These are phyloP conservation scores for Mycena leptocephala DNA, from an alignment of 768 basidiomycete genomes.

Conservation along the genomic window DNA sequence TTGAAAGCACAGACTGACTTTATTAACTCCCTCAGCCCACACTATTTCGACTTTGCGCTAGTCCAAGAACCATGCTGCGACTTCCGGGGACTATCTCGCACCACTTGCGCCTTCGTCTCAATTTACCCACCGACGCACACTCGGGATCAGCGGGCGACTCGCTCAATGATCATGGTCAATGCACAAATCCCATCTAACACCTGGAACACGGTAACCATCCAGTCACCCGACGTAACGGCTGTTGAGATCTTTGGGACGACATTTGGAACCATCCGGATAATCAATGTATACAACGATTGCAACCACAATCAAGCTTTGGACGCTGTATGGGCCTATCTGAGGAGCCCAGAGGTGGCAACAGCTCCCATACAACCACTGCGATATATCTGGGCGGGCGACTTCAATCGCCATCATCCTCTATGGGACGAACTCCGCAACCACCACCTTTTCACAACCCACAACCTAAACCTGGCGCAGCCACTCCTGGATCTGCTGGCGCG, in stretches of 20 bases:
- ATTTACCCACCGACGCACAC: conserved; percentile 45
- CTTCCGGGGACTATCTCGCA: no score
- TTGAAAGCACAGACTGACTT: no score
- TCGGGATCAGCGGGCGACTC: neutral
- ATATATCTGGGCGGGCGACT: no score
- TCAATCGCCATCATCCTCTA: no score
- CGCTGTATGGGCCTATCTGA: neutral
- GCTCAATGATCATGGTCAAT: conserved; percentile 21
- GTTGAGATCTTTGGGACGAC: conserved; percentile 40
- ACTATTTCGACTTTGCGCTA: no score
- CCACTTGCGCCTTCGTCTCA: conserved; percentile 22
- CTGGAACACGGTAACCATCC: conserved; percentile 6
- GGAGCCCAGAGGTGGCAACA: neutral
- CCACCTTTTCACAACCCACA: conserved; percentile 50
- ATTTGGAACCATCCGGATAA: no score
- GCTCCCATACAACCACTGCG: conserved; percentile 52
- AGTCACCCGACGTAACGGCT: conserved; percentile 36
- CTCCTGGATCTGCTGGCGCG: no score
- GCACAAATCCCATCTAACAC: neutral
- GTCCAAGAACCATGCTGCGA: no score
- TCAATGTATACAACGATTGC: conserved; percentile 47
- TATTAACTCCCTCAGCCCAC: no score
- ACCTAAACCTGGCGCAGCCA: conserved; percentile 41
- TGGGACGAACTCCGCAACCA: conserved; percentile 38
- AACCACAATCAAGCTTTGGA: conserved; percentile 3